Conservation (phyloP, 2,329 filamentous ascomycete species). For the Alternaria postmessia region DNA sequence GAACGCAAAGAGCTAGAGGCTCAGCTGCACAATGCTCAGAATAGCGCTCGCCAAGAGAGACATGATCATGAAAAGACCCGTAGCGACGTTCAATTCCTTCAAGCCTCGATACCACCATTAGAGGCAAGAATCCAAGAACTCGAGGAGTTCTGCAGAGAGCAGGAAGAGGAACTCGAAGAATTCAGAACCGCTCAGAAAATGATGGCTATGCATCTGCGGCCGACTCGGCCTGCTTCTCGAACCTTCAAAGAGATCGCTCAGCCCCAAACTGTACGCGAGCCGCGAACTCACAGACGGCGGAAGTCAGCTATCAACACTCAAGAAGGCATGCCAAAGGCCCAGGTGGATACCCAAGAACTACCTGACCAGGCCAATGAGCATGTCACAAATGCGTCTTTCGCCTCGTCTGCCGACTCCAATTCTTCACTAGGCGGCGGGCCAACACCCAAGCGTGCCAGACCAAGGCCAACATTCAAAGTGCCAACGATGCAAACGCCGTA, state of each 20-base stretch:
- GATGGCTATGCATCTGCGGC: slow-evolving; percentile 35
- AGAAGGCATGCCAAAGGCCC: slow-evolving; percentile 9
- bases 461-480: slow-evolving; percentile 42
- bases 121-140: slow-evolving; percentile 37
- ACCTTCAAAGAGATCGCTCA: slow-evolving; percentile 18
- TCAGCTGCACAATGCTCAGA: slow-evolving; percentile 26
- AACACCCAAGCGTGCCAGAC: slow-evolving; percentile 54
- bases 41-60: slow-evolving; percentile 11
- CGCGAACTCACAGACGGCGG: slow-evolving; percentile 32
- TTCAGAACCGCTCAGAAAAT: slow-evolving; percentile 35
- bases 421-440: slow-evolving; percentile 35
- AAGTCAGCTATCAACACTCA: slow-evolving; percentile 30
- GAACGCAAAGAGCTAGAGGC: slow-evolving; percentile 25
- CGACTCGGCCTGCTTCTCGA: slow-evolving; percentile 20
- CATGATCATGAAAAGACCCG: slow-evolving; percentile 23
- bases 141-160: slow-evolving; percentile 33
- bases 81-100: slow-evolving; percentile 26
- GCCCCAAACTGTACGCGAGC: slow-evolving; percentile 20
- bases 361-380: slow-evolving; percentile 27
- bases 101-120: slow-evolving; percentile 26
- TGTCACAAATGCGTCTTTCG: slow-evolving; percentile 34
- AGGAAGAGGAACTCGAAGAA: slow-evolving; percentile 42
- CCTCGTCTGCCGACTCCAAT: slow-evolving; percentile 25
- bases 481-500: slow-evolving; percentile 42
- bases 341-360: slow-evolving; percentile 6